These are phyloP conservation scores for Cadophora sp. DNA, from an alignment of 2,329 filamentous ascomycete genomes.

Conservation along the genomic window DNA sequence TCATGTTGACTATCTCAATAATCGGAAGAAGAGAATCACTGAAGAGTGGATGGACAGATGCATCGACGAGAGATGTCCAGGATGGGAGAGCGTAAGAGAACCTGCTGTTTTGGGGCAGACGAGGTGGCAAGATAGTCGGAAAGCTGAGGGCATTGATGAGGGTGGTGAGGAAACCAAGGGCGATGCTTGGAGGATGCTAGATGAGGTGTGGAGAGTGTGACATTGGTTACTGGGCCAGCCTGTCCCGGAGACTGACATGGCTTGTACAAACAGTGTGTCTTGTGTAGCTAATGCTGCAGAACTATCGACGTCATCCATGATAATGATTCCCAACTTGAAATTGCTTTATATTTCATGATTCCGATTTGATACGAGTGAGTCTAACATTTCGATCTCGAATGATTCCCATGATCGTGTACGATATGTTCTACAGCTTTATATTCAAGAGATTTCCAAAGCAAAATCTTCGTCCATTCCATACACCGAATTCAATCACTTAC, in stretches of 20 bases:
- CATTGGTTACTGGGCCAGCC: neutral
- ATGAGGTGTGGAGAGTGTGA: conserved; percentile 4
- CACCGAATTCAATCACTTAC: neutral
- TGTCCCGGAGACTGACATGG: neutral
- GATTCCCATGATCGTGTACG: neutral
- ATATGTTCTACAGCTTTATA: neutral
- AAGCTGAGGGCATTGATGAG: neutral
- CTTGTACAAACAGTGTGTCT: neutral
- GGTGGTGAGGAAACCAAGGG: neutral
- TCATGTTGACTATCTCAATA: neutral
- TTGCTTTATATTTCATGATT: neutral
- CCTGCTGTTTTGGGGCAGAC: neutral
- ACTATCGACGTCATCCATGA: neutral
- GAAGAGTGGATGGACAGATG: conserved; percentile 1
- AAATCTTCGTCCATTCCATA: neutral
- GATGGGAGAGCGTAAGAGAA: neutral
- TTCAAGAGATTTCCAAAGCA: neutral
- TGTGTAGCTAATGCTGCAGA: neutral
- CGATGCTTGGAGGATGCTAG: neutral
- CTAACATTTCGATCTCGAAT: neutral
- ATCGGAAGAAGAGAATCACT: neutral
- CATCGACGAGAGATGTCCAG: neutral
- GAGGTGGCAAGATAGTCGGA: neutral
- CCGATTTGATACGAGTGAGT: neutral
- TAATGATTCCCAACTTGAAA: neutral